Conservation (phyloP, 2,329 filamentous ascomycete species). For the Aspergillus ustus region DNA sequence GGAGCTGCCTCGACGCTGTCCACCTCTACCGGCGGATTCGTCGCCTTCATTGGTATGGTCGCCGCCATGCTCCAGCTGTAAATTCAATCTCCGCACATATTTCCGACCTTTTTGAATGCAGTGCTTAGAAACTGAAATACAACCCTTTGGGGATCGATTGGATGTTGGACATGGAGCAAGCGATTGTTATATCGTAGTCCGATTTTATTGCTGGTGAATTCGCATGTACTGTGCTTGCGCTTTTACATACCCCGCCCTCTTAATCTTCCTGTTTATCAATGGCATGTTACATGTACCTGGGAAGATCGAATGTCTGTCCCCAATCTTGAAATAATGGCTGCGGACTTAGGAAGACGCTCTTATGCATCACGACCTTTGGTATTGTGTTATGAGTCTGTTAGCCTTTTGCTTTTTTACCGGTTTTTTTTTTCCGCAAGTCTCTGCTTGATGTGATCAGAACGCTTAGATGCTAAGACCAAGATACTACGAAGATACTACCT, state of each 20-base stretch:
- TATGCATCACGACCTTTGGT: not conserved
- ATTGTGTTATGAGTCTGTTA: conserved; percentile 1
- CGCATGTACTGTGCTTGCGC: not conserved
- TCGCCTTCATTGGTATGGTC: conserved; percentile 27
- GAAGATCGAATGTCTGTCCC: not conserved
- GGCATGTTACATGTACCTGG: not conserved
- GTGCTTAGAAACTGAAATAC: conserved; percentile 6
- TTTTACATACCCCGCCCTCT: not conserved
- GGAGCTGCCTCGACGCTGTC: conserved; percentile 30
- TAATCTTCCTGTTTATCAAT: not conserved
- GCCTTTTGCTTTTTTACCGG: not conserved
- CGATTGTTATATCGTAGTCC: not conserved
- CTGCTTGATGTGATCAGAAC: not conserved
- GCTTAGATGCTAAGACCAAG: not conserved
- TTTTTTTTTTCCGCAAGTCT: conserved; percentile 1
- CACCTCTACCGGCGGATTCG: conserved; percentile 27
- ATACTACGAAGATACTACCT: not conserved
- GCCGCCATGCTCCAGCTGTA: conserved; percentile 38
- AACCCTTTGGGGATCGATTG: not conserved
- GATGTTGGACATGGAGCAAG: not conserved
- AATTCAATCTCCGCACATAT: conserved; percentile 6
- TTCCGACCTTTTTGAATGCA: not conserved
- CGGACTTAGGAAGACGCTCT: not conserved
- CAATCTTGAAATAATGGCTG: not conserved
- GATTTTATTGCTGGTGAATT: not conserved